Conservation (phyloP, 2,329 filamentous ascomycete species). For the Diaporthe capsici region DNA sequence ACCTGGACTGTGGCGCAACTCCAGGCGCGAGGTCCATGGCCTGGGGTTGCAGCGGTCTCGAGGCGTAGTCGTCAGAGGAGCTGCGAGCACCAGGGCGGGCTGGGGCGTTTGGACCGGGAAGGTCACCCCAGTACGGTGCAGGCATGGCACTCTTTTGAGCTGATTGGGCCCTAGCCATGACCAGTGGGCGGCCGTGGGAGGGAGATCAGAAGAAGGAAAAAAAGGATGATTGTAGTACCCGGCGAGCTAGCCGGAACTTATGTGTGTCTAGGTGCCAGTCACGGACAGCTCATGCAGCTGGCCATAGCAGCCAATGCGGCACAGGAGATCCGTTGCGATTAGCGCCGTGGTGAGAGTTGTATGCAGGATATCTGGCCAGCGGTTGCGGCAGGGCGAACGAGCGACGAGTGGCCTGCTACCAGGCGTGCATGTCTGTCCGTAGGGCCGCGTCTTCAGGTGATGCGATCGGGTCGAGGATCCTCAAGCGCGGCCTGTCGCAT, state of each 20-base stretch:
- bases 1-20: conserved; percentile 58
- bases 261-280: conserved; percentile 35
- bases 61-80: conserved; percentile 53
- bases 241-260: conserved; percentile 34
- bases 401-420: neutral
- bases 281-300: conserved; percentile 39
- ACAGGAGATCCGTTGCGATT: conserved; percentile 35
- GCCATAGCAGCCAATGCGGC: conserved; percentile 42
- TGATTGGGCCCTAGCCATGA: conserved; percentile 41
- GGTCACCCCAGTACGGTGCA: conserved; percentile 71
- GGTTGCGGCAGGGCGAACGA: conserved; percentile 24
- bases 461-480: conserved; percentile 18
- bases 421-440: neutral
- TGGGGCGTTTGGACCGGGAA: conserved; percentile 63
- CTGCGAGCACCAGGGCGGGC: conserved; percentile 54
- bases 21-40: conserved; percentile 50
- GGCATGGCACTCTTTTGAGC: conserved; percentile 56
- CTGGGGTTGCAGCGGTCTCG: conserved; percentile 49
- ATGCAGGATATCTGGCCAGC: conserved; percentile 29
- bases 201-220: conserved; percentile 45
- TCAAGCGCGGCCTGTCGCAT: conserved; percentile 25
- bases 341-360: conserved; percentile 37
- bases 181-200: conserved; percentile 45
- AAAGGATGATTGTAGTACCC: conserved; percentile 40
- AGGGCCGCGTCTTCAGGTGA: conserved; percentile 18